These are phyloP conservation scores for Neocatenulostroma microsporum DNA, from an alignment of 2,329 filamentous ascomycete species.

Conservation along the genomic window DNA sequence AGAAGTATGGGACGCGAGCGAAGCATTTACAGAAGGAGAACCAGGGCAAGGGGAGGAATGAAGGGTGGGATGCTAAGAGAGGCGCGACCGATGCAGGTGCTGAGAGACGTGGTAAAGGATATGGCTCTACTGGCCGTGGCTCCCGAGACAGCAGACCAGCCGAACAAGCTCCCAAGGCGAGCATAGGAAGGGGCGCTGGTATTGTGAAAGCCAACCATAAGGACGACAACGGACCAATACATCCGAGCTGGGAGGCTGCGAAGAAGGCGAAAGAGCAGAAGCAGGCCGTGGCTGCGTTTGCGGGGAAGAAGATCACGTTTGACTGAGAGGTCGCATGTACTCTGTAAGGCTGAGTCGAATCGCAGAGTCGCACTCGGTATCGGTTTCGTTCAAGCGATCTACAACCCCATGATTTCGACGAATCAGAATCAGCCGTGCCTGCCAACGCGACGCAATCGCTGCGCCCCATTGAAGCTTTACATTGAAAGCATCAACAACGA, in stretches of 20 bases:
- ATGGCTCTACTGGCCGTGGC: too few species aligned
- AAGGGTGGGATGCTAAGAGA: constrained; percentile 52
- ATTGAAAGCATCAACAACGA: too few species aligned
- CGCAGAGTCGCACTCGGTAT: too few species aligned
- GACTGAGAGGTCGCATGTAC: constrained; percentile 35
- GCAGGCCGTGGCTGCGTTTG: constrained; percentile 38
- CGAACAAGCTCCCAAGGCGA: too few species aligned
- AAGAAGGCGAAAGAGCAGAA: constrained; percentile 51
- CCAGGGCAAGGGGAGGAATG: constrained; percentile 35
- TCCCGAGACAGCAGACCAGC: too few species aligned
- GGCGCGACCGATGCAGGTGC: constrained; percentile 39
- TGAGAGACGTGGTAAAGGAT: not conserved
- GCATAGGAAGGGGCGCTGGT: too few species aligned
- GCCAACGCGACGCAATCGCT: too few species aligned
- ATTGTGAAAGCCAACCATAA: constrained; percentile 23
- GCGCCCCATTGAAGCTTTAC: too few species aligned
- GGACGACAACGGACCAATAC: constrained; percentile 48
- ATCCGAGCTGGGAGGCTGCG: constrained; percentile 59
- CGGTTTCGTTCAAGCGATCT: too few species aligned
- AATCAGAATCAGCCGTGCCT: too few species aligned
- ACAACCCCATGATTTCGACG: too few species aligned
- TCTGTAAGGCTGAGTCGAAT: too few species aligned
- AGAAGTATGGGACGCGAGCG: constrained; percentile 66
- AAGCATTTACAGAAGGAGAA: constrained; percentile 52
- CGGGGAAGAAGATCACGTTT: constrained; percentile 57